Evolutionary conservation across 129 eudicot genomes (phyloP).

Genomic region (Pseudognaphalium luteoalbum): DNA sequence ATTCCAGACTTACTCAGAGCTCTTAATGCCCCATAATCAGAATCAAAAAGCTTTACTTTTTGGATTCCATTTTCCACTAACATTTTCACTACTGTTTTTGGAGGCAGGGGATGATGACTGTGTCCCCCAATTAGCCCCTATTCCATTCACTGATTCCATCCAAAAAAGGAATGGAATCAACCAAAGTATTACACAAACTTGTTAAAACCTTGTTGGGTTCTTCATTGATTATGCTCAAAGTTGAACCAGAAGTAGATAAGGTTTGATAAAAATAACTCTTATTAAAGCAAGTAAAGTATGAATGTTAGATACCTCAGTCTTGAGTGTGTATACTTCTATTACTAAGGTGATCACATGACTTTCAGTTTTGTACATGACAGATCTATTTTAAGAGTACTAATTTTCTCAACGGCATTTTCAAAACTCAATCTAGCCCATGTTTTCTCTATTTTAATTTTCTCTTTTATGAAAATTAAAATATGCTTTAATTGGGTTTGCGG

Average conservation of each 20-base stretch:
- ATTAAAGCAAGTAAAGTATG: too few relatives aligned
- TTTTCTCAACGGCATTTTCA: too few relatives aligned
- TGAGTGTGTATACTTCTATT: too few relatives aligned
- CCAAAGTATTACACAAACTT: constrained; percentile 20
- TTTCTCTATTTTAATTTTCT: too few relatives aligned
- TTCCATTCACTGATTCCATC: constrained; percentile 49
- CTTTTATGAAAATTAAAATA: too few relatives aligned
- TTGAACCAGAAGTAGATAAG: constrained; percentile 11
- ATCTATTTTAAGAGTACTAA: too few relatives aligned
- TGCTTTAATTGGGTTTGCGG: too few relatives aligned
- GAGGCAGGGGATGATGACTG: constrained; percentile 69
- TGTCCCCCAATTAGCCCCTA: constrained; percentile 97
- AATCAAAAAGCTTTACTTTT: constrained; percentile 92
- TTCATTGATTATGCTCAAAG: constrained; percentile 28
- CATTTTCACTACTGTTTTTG: constrained; percentile 63
- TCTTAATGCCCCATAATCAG: constrained; percentile 56
- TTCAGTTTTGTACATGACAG: too few relatives aligned
- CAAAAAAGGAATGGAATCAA: constrained; percentile 36
- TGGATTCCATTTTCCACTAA: constrained; percentile 71
- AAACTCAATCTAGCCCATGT: too few relatives aligned
- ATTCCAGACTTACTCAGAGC: constrained; percentile 72
- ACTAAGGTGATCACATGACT: too few relatives aligned
- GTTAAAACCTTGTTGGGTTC: constrained; percentile 22
- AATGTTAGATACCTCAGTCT: too few relatives aligned
- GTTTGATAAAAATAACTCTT: too few relatives aligned